phyloP scores from a whole-genome alignment of 2,329 filamentous ascomycete species.

The Clarireedia hainanense region DNA sequence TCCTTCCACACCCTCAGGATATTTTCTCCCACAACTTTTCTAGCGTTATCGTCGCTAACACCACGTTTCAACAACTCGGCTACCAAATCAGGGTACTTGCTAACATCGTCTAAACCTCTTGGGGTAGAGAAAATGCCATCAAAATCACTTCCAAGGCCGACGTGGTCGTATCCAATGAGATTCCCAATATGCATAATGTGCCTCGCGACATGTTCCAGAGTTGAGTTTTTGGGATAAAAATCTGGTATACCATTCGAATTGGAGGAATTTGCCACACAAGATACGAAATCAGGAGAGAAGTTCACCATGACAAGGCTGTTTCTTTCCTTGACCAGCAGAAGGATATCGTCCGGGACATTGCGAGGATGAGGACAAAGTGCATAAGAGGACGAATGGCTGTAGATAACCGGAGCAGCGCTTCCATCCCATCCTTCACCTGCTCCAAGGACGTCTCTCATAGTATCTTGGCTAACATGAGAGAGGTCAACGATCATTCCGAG shows the following conservation, averaged over 20 bases:
- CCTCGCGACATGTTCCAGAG: constrained; percentile 66
- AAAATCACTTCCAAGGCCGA: constrained; percentile 85
- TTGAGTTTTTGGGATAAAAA: constrained; percentile 59
- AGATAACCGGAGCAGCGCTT: constrained; percentile 76
- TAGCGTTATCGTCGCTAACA: constrained; percentile 64
- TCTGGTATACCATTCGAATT: constrained; percentile 59
- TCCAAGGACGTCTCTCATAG: constrained; percentile 75
- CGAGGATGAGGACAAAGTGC: constrained; percentile 78
- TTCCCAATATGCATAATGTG: constrained; percentile 80
- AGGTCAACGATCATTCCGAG: constrained; percentile 92
- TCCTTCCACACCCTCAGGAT: constrained; percentile 76
- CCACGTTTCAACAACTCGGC: constrained; percentile 66
- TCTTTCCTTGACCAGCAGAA: constrained; percentile 65
- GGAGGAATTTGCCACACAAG: constrained; percentile 49
- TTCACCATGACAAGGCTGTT: constrained; percentile 86
- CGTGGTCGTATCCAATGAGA: constrained; percentile 77
- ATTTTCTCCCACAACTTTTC: constrained; percentile 72
- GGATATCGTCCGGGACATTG: constrained; percentile 80
- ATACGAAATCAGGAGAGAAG: constrained; percentile 75
- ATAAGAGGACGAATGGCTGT: constrained; percentile 78
- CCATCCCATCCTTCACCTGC: constrained; percentile 56
- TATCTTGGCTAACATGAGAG: constrained; percentile 69
- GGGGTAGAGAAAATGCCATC: constrained; percentile 67
- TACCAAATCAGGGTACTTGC: constrained; percentile 72
- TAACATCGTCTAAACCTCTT: constrained; percentile 73